Evolutionary conservation across 495 filamentous ascomycete species (phyloP).

Genomic region (Haplographium delicatum): DNA sequence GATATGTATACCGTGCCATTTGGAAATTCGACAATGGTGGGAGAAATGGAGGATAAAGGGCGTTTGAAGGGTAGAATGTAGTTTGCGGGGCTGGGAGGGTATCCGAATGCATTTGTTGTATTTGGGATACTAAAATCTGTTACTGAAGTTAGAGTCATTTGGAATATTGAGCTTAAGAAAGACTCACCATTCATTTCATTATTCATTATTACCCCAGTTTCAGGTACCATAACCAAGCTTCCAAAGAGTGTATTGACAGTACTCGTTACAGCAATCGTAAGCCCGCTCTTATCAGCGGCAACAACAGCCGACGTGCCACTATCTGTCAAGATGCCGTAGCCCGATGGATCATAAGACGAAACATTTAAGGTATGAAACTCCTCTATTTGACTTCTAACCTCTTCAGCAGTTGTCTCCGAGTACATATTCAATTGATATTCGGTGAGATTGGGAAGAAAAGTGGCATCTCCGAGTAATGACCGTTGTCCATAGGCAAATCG

Average conservation of each 20-base stretch:
- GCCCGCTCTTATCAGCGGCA: slow-evolving; percentile 59
- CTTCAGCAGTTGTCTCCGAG: slow-evolving; percentile 46
- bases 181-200: slow-evolving; percentile 73
- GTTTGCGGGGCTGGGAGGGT: slow-evolving; percentile 70
- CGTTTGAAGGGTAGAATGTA: slow-evolving; percentile 79
- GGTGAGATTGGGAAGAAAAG: slow-evolving; percentile 57
- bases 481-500: slow-evolving; percentile 78
- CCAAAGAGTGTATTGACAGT: slow-evolving; percentile 88
- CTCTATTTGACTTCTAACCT: slow-evolving; percentile 61
- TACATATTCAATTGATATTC: slow-evolving; percentile 64
- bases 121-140: slow-evolving; percentile 73
- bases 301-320: slow-evolving; percentile 72
- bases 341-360: slow-evolving; percentile 62
- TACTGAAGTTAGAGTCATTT: not conserved
- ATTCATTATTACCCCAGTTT: slow-evolving; percentile 84
- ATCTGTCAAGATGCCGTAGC: slow-evolving; percentile 57
- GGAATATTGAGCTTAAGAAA: no score
- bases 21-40: slow-evolving; percentile 64
- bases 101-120: slow-evolving; percentile 76
- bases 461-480: slow-evolving; percentile 69
- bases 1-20: slow-evolving; percentile 63
- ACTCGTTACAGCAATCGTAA: slow-evolving; percentile 69
- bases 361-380: slow-evolving; percentile 63
- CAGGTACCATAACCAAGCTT: slow-evolving; percentile 67
- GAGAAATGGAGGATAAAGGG: slow-evolving; percentile 73